These are phyloP conservation scores for Teratosphaeria pseudoeucalypti DNA, from an alignment of 2,329 filamentous ascomycete genomes.

Conservation along the genomic window DNA sequence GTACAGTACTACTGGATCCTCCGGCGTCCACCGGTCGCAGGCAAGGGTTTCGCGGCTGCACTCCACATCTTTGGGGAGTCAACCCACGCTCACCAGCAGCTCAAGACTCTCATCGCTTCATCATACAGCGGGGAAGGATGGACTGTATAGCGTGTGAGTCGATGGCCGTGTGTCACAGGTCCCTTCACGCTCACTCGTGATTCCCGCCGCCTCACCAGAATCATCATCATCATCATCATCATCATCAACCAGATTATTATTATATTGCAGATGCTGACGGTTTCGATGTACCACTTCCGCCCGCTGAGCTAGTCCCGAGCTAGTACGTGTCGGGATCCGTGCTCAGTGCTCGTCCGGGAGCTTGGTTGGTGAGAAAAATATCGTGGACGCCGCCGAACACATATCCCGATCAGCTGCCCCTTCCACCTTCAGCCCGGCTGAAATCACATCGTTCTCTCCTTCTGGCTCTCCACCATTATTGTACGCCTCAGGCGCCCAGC, in stretches of 20 bases:
- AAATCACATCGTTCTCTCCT: not conserved
- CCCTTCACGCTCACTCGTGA: not conserved
- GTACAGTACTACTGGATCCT: not conserved
- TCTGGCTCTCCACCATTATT: not conserved
- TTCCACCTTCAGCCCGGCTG: not conserved
- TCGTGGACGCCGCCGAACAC: not conserved
- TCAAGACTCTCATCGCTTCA: not conserved
- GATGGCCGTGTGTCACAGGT: not conserved
- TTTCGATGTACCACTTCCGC: not conserved
- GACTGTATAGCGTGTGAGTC: not conserved
- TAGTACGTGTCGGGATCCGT: not conserved
- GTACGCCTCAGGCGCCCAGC: not conserved
- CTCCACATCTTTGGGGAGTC: not conserved
- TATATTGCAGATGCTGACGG: not conserved
- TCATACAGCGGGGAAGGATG: not conserved
- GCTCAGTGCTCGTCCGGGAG: not conserved
- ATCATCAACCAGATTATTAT: not conserved
- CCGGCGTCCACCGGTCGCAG: not conserved
- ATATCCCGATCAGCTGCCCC: slow-evolving; percentile 3
- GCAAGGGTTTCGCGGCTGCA: not conserved
- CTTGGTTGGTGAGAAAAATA: not conserved
- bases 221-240: not conserved
- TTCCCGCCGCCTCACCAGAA: not conserved
- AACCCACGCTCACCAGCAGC: not conserved
- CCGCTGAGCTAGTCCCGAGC: not conserved